phyloP scores from a whole-genome alignment of 1,284 basidiomycete genomes.

The Marasmius sp. region DNA sequence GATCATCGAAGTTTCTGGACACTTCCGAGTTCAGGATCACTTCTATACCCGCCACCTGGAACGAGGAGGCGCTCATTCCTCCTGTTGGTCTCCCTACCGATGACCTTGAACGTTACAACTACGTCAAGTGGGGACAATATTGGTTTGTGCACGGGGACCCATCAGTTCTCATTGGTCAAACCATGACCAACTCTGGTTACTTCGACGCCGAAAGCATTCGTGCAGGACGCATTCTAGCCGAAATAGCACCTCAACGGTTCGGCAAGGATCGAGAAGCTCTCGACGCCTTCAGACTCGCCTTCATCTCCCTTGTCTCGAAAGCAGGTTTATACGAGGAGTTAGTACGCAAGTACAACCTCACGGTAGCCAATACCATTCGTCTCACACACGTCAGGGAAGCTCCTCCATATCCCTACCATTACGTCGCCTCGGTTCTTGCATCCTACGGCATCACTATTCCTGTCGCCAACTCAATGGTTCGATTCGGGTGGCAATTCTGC shows the following conservation, averaged over 20 bases:
- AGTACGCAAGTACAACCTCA: background rate
- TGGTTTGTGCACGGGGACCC: background rate
- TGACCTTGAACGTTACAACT: background rate
- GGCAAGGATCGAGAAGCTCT: background rate
- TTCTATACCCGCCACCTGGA: background rate
- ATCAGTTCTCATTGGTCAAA: background rate
- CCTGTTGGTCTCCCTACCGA: background rate
- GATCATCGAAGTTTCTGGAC: background rate
- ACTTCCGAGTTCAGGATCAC: background rate
- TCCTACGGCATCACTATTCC: background rate
- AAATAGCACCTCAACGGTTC: background rate
- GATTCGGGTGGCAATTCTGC: background rate
- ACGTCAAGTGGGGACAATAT: background rate
- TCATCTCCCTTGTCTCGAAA: background rate
- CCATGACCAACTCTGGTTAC: background rate
- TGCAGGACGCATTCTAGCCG: background rate
- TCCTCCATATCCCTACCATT: background rate
- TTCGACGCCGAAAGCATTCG: background rate
- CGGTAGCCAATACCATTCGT: background rate
- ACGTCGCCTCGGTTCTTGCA: background rate
- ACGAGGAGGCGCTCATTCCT: background rate
- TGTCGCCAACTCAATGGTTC: background rate
- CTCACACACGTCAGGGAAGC: background rate
- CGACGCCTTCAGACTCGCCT: background rate
- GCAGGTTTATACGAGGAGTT: background rate